These are phyloP conservation scores for Globisporangium yorkense DNA, from an alignment of 352 stramenopile genomes.

Conservation along the genomic window DNA sequence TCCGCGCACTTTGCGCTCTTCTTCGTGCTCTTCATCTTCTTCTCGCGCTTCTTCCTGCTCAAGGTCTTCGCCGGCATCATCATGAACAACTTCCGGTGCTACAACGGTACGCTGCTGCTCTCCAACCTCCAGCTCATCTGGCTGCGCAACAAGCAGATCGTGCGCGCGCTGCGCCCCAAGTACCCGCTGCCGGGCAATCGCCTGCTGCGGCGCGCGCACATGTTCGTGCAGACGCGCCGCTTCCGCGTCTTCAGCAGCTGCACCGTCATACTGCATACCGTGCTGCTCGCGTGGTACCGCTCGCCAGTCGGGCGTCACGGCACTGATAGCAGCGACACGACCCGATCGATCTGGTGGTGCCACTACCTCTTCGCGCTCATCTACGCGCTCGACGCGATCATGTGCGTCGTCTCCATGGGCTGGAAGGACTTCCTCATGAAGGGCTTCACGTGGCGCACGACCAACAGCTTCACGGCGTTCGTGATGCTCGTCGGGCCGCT, in stretches of 20 bases:
- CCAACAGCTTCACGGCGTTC: conserved; percentile 69
- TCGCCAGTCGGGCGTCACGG: no score
- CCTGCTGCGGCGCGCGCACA: conserved; percentile 48
- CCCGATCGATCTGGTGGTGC: conserved; percentile 52
- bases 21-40: conserved; percentile 78
- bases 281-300: conserved; percentile 63
- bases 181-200: conserved; percentile 63
- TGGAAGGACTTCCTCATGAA: conserved; percentile 83
- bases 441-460: conserved; percentile 73
- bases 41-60: conserved; percentile 71
- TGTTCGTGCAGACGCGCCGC: conserved; percentile 56
- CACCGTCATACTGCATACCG: conserved; percentile 63
- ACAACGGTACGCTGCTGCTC: conserved; percentile 75
- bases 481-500: conserved; percentile 69
- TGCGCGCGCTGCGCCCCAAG: conserved; percentile 63
- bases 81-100: conserved; percentile 84
- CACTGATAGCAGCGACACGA: conserved; percentile 10
- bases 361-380: conserved; percentile 80
- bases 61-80: conserved; percentile 79
- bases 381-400: conserved; percentile 64
- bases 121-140: conserved; percentile 77
- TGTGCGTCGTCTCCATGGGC: conserved; percentile 65
- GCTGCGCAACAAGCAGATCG: conserved; percentile 57
- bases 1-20: conserved; percentile 79
- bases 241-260: conserved; percentile 62